Conservation (phyloP, 331 rosid genomes). For the Saraca asoca region DNA sequence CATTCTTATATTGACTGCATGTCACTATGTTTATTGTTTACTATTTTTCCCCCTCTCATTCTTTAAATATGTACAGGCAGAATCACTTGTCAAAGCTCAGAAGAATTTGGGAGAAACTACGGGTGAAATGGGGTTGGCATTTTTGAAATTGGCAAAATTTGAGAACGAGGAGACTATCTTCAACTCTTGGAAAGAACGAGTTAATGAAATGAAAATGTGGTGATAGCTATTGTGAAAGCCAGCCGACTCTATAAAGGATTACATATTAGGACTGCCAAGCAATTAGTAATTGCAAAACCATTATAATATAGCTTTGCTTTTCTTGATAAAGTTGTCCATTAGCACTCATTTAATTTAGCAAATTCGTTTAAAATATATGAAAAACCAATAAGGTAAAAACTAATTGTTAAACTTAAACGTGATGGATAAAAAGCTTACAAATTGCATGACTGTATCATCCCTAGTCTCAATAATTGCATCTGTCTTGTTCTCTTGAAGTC, state of each 20-base stretch:
- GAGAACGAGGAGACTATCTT: conserved; percentile 72
- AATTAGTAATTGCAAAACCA: conserved; percentile 54
- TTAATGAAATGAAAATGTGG: conserved; percentile 70
- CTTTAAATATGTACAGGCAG: conserved; percentile 51
- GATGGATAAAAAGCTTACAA: not conserved
- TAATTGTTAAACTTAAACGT: too few relatives aligned
- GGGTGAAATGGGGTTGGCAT: conserved; percentile 75
- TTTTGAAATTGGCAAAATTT: conserved; percentile 71
- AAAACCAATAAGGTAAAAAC: not conserved
- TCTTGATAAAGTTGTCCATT: conserved; percentile 8
- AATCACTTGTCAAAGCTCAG: conserved; percentile 78
- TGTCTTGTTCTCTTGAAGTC: not conserved
- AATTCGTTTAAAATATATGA: conserved; percentile 16
- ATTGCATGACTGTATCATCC: not conserved
- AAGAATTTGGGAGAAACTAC: conserved; percentile 92
- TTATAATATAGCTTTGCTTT: conserved; percentile 20
- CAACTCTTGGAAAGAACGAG: conserved; percentile 61
- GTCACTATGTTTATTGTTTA: too few relatives aligned
- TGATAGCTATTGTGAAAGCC: conserved; percentile 84
- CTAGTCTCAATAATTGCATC: not conserved
- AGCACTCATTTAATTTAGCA: not conserved
- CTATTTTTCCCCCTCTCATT: not conserved
- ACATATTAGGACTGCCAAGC: conserved; percentile 76
- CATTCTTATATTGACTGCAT: too few relatives aligned
- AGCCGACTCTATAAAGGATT: conserved; percentile 78